Percentiles rank a stretch among this genome's conserved stretches.
phyloP scores from a whole-genome alignment of 805 yeast genomes.

The Nadsonia fulvescens region DNA sequence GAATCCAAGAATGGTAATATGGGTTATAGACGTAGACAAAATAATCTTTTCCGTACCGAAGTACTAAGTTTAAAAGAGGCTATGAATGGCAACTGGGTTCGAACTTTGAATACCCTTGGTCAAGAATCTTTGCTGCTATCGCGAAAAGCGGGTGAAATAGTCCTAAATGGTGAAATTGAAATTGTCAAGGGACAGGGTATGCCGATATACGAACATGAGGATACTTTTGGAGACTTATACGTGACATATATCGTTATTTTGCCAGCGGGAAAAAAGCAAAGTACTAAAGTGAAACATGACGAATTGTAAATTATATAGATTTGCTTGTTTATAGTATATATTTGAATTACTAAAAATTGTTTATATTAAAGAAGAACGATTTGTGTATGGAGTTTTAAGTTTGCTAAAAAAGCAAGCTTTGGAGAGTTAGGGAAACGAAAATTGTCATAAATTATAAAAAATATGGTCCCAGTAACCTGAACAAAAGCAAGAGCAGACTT shows the following conservation, averaged over 20 bases:
- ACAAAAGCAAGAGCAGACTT: background rate
- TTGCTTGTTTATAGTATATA: constrained; percentile 1
- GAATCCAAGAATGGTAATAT: constrained; percentile 41
- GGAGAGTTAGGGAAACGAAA: constrained; percentile 1
- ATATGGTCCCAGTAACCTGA: background rate
- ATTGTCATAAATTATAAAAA: constrained; percentile 1
- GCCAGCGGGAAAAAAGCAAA: constrained; percentile 12
- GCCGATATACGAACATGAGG: constrained; percentile 42
- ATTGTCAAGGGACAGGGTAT: constrained; percentile 60
- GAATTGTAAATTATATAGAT: too few relatives aligned
- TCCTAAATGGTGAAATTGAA: constrained; percentile 57
- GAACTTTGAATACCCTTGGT: constrained; percentile 52
- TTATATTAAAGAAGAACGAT: constrained; percentile 1
- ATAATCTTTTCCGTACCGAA: constrained; percentile 65
- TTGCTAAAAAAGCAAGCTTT: too few relatives aligned
- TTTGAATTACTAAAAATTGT: constrained; percentile 2
- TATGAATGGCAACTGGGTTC: constrained; percentile 59
- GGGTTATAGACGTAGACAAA: constrained; percentile 75
- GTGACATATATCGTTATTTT: constrained; percentile 24
- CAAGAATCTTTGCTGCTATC: constrained; percentile 30
- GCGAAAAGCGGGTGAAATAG: constrained; percentile 34
- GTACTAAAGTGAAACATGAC: too few relatives aligned
- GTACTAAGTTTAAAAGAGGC: constrained; percentile 59
- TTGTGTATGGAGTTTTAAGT: too few relatives aligned
- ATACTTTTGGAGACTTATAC: constrained; percentile 31